Base-by-base conservation (phyloP, 1,139 yeast genomes). In the Candida pseudoviswanathii region DNA sequence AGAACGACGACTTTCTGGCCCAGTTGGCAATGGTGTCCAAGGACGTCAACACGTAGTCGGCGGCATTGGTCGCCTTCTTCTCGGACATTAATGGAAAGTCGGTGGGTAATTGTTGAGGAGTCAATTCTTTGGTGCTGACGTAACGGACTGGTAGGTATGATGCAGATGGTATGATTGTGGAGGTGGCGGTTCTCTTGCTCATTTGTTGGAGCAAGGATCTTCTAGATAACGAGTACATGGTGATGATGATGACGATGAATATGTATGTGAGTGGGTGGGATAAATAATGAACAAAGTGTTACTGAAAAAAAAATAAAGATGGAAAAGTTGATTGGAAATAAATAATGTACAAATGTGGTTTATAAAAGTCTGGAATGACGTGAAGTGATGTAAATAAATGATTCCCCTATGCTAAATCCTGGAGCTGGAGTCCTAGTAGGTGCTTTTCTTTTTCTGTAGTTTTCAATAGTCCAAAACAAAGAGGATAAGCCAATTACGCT, bases 1-100 rank as follows among this genome's bases (percentile, higher is more conserved):
- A 89, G 70, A 89, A 89, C 3, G 95, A 86, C 31, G 96, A 89
- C 66, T 88, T 91, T 69, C 96, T 82, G 2, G 95, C 96, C 96
- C 96, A 89, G 73, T 86, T 87, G 58, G 92, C 94, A 58, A 89
- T 82, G 53, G 86, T 83, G 64, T 89, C 96, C 58, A 89, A 74
- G 27, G 94, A 82, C n/a, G 96, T 89, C 64, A 89, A 77, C 5
- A 91, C 94, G 62, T 89, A 89, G 70, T 89, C 96, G 55, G 88
- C 71, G 16, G 88, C 86, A 40, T 75, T 65, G 22, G 70, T 62
- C 11, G 78, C 77, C 11, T 72, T 68, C 58, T 73, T 74, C 57
- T 76, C 69, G 43, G 78, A 71, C 71, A 75, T 72, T 58, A 76
- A 71, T 44, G 80, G 76, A 58, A 74, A 69, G 56, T 75, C 74